A percentile compares a stretch with the other conserved stretches of the same genome.
phyloP scores from a whole-genome alignment of 2,329 filamentous ascomycete species.

The Pseudogymnoascus sp. region DNA sequence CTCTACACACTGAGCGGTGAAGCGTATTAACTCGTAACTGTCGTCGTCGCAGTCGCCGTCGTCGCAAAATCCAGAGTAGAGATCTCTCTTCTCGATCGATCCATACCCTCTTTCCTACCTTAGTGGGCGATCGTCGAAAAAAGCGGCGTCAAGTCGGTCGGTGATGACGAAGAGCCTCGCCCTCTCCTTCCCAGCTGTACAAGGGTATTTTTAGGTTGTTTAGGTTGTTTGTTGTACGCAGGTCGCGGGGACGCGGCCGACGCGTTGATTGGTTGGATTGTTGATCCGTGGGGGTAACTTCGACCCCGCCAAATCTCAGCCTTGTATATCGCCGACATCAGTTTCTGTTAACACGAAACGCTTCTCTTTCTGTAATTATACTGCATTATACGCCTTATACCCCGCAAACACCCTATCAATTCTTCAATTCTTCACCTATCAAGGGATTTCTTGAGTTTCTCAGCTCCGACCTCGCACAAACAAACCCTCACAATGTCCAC shows the following conservation, averaged over 20 bases:
- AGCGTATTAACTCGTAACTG: neutral
- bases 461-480: neutral
- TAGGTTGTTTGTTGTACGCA: constrained; percentile 4
- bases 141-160: neutral
- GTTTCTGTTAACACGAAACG: neutral
- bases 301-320: constrained; percentile 5
- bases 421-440: neutral
- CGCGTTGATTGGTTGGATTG: constrained; percentile 5
- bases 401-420: neutral
- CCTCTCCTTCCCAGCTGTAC: neutral
- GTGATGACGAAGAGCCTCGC: constrained; percentile 5
- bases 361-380: neutral
- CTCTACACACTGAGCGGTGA: neutral
- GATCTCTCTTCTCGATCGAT: neutral
- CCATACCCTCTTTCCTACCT: constrained; percentile 1
- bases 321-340: constrained; percentile 4
- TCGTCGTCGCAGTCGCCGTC: neutral
- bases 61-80: neutral
- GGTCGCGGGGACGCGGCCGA: constrained; percentile 6
- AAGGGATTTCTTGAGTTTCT: neutral
- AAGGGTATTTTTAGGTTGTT: constrained; percentile 6
- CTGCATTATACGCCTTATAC: neutral
- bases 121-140: neutral
- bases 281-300: neutral
- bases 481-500: constrained; percentile 18